A percentile compares a stretch with the other conserved stretches of the same genome.
Conservation (phyloP, 148 eudicot genomes). For the Rhododendron griersonianum region DNA sequence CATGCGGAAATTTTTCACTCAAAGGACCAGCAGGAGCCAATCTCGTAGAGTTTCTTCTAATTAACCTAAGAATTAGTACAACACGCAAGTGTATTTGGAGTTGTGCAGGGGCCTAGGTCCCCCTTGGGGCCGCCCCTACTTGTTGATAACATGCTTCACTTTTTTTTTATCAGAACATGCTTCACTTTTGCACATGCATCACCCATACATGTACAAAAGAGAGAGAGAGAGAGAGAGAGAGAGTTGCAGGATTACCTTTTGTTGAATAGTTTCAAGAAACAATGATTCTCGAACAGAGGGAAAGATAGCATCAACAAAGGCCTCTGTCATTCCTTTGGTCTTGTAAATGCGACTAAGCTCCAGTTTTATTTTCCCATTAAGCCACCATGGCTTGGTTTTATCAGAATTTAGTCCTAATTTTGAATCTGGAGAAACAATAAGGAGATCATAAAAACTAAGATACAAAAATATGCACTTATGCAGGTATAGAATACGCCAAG, state of each 20-base stretch:
- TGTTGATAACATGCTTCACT: too few species aligned
- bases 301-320: slow-evolving; percentile 59
- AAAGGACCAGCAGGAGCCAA: background rate
- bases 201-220: background rate
- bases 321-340: slow-evolving; percentile 59
- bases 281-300: slow-evolving; percentile 69
- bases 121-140: too few species aligned
- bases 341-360: slow-evolving; percentile 65
- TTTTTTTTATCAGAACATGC: background rate
- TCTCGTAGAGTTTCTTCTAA: background rate
- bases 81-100: too few species aligned
- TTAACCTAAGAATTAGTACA: background rate
- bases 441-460: background rate
- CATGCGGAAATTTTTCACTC: background rate
- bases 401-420: slow-evolving; percentile 25
- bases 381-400: slow-evolving; percentile 66
- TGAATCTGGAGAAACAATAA: slow-evolving; percentile 28
- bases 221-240: background rate
- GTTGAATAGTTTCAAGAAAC: slow-evolving; percentile 45
- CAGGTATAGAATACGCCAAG: slow-evolving; percentile 5
- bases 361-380: slow-evolving; percentile 65
- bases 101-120: too few species aligned
- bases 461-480: background rate
- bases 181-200: background rate
- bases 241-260: slow-evolving; percentile 43